These are phyloP conservation scores for Juglanconis oblonga DNA, from an alignment of 2,329 filamentous ascomycete genomes.

Conservation along the genomic window DNA sequence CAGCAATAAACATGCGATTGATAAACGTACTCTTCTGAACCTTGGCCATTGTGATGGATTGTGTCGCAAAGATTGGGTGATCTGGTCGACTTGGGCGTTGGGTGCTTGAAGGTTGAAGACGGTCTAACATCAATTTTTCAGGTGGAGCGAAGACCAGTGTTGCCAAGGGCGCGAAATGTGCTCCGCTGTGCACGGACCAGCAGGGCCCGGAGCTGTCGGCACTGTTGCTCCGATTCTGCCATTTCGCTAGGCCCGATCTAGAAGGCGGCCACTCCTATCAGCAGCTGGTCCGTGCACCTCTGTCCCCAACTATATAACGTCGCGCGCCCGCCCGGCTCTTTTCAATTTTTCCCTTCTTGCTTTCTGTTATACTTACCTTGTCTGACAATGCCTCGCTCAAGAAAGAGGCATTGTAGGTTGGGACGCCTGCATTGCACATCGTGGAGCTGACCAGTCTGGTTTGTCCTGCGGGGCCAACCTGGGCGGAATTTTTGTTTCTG, in stretches of 20 bases:
- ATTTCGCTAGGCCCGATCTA: neutral
- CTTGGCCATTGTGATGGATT: slow-evolving; percentile 63
- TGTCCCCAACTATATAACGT: neutral
- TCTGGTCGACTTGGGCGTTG: slow-evolving; percentile 11
- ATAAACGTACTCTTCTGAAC: slow-evolving; percentile 48
- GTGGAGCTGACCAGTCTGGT: slow-evolving; percentile 45
- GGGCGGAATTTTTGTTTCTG: slow-evolving; percentile 47
- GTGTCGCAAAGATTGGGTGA: slow-evolving; percentile 20
- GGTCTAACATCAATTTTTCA: neutral
- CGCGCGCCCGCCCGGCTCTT: slow-evolving; percentile 11
- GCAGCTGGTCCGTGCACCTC: neutral
- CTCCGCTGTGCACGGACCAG: neutral
- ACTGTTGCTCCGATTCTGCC: slow-evolving; percentile 10
- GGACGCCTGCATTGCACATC: slow-evolving; percentile 52
- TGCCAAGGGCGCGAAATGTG: slow-evolving; percentile 11
- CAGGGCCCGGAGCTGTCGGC: slow-evolving; percentile 15
- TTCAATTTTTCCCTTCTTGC: slow-evolving; percentile 28
- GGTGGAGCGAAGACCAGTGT: neutral
- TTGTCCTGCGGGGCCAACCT: slow-evolving; percentile 52
- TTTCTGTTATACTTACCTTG: slow-evolving; percentile 50
- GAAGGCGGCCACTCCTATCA: slow-evolving; percentile 3
- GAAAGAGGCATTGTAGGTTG: slow-evolving; percentile 37
- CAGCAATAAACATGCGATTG: neutral
- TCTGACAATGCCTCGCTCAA: slow-evolving; percentile 40
- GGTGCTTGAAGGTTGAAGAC: neutral